A percentile compares a stretch with the other conserved stretches of the same genome.
Evolutionary conservation across 2,329 filamentous ascomycete genomes (phyloP).

Genomic region (Stenocarpella maydis): DNA sequence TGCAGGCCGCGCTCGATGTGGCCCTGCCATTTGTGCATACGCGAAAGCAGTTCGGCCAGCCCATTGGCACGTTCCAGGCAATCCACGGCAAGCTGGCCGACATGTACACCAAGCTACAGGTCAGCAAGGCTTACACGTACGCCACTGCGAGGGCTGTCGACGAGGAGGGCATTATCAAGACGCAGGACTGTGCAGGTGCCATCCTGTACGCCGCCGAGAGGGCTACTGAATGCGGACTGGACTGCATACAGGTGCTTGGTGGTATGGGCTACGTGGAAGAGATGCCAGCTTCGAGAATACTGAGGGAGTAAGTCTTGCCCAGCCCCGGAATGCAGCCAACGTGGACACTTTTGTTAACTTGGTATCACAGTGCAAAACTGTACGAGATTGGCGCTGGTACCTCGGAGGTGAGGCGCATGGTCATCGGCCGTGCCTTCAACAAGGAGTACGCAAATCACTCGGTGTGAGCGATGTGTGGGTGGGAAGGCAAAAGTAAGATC

Average conservation of each 20-base stretch:
- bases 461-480: conserved; percentile 31
- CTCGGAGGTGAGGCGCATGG: conserved; percentile 91
- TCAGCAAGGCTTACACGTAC: conserved; percentile 87
- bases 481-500: not conserved
- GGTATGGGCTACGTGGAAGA: conserved; percentile 98
- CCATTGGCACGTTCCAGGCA: conserved; percentile 91
- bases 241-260: conserved; percentile 91
- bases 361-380: conserved; percentile 66
- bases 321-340: not conserved
- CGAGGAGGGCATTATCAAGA: conserved; percentile 75
- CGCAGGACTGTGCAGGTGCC: conserved; percentile 92
- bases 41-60: conserved; percentile 85
- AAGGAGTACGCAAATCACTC: conserved; percentile 71
- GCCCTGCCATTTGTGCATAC: conserved; percentile 89
- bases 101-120: conserved; percentile 95
- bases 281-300: conserved; percentile 84
- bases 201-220: conserved; percentile 93
- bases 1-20: conserved; percentile 90
- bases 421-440: conserved; percentile 92
- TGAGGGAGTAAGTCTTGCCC: conserved; percentile 68
- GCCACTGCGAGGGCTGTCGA: conserved; percentile 82
- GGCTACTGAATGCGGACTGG: conserved; percentile 85
- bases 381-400: conserved; percentile 98
- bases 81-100: conserved; percentile 93
- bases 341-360: conserved; percentile 41